A percentile compares a stretch with the other conserved stretches of the same genome.
Evolutionary conservation across 2,329 filamentous ascomycete species (phyloP).

Genomic region (Aspergillus fischeri): DNA sequence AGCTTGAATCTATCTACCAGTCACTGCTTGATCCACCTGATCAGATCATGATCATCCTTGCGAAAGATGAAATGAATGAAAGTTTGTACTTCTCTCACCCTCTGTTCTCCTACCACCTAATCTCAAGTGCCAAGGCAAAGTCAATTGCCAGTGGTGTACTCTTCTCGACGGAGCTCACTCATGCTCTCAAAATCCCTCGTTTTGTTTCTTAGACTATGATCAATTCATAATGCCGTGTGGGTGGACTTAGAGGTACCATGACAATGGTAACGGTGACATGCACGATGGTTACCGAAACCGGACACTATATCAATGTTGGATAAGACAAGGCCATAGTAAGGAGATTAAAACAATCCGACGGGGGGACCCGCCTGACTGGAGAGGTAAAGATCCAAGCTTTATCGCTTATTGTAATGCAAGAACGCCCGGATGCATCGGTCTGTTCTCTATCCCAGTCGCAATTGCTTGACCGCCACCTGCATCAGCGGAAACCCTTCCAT

Average conservation of each 20-base stretch:
- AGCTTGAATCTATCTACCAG: not conserved
- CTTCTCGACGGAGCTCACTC: not conserved
- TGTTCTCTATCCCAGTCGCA: not conserved
- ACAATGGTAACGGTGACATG: slow-evolving; percentile 8
- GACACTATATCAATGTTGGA: slow-evolving; percentile 12
- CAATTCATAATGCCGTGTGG: not conserved
- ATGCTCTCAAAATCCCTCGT: not conserved
- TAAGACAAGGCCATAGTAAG: not conserved
- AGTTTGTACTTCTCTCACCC: not conserved
- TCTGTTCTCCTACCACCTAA: not conserved
- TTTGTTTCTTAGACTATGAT: not conserved
- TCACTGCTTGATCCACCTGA: not conserved
- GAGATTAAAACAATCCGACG: not conserved
- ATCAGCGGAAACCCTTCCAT: not conserved
- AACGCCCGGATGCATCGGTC: not conserved
- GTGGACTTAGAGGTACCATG: not conserved
- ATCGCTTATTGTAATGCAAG: not conserved
- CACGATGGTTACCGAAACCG: slow-evolving; percentile 16
- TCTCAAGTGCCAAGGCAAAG: not conserved
- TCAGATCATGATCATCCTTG: too few relatives aligned
- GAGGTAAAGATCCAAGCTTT: not conserved
- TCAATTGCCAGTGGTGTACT: not conserved
- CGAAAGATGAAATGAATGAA: not conserved
- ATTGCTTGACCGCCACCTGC: not conserved
- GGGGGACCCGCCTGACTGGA: not conserved